phyloP scores from a whole-genome alignment of 2,329 filamentous ascomycete genomes.

The Colletotrichum gigasporum region DNA sequence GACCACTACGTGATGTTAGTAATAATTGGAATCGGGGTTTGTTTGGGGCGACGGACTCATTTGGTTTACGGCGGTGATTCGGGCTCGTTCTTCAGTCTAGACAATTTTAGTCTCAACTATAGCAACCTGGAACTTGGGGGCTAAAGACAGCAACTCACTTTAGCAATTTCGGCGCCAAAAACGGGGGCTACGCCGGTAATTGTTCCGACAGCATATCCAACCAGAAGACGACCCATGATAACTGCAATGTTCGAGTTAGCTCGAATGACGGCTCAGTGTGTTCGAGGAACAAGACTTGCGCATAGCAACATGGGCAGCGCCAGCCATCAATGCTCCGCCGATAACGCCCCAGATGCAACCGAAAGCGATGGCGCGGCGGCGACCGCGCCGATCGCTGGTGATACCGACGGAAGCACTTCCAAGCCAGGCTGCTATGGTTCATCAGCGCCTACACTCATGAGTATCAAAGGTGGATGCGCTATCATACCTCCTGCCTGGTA shows the following conservation, averaged over 20 bases:
- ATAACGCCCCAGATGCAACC: slow-evolving; percentile 50
- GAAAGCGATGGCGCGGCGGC: slow-evolving; percentile 50
- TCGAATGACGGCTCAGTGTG: too few species aligned
- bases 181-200: slow-evolving; percentile 52
- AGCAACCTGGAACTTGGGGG: neutral
- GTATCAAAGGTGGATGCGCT: too few species aligned
- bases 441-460: neutral
- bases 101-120: neutral
- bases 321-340: slow-evolving; percentile 50
- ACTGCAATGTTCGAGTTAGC: slow-evolving; percentile 35
- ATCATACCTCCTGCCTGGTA: slow-evolving; percentile 48
- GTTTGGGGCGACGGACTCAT: slow-evolving; percentile 44
- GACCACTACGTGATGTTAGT: slow-evolving; percentile 41
- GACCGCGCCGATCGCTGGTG: slow-evolving; percentile 47
- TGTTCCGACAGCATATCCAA: slow-evolving; percentile 50
- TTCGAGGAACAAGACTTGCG: too few species aligned
- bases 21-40: too few species aligned
- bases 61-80: slow-evolving; percentile 50
- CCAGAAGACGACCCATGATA: slow-evolving; percentile 47
- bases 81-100: slow-evolving; percentile 48
- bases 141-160: slow-evolving; percentile 36
- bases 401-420: slow-evolving; percentile 50
- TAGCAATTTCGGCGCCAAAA: slow-evolving; percentile 52
- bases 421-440: slow-evolving; percentile 42
- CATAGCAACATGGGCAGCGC: slow-evolving; percentile 50